phyloP scores from a whole-genome alignment of 2,329 filamentous ascomycete genomes.

The Cryphonectria carpinicola region DNA sequence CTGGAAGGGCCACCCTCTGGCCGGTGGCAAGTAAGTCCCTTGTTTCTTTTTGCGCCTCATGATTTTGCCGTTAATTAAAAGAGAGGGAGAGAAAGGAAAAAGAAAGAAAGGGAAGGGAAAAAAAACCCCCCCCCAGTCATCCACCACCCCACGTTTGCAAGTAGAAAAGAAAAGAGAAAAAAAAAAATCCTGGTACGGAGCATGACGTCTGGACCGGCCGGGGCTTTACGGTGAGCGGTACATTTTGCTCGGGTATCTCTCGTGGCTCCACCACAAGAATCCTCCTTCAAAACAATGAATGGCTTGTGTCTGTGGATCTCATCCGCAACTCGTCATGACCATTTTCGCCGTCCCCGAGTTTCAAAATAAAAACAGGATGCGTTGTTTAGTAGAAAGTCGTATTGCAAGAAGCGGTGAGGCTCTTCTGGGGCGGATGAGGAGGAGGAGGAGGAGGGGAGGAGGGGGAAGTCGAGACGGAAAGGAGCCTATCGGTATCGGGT shows the following conservation, averaged over 20 bases:
- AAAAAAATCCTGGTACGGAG: conserved; percentile 4
- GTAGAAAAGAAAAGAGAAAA: too few relatives aligned
- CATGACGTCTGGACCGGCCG: conserved; percentile 17
- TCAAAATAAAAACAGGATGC: background rate
- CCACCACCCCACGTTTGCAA: background rate
- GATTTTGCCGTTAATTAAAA: background rate
- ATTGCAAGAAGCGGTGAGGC: conserved; percentile 15
- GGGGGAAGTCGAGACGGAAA: background rate
- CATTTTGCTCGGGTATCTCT: conserved; percentile 17
- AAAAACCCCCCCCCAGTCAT: background rate
- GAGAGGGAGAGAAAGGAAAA: too few relatives aligned
- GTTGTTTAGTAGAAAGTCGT: background rate
- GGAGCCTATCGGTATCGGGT: conserved; percentile 2
- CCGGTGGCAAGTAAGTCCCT: background rate
- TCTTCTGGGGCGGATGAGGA: background rate
- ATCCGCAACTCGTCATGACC: conserved; percentile 7
- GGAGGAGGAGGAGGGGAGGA: background rate
- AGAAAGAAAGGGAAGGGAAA: background rate
- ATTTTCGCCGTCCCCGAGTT: conserved; percentile 18
- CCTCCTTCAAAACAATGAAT: conserved; percentile 8
- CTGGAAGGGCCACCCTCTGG: background rate
- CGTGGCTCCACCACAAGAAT: background rate
- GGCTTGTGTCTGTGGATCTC: conserved; percentile 8
- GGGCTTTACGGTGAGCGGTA: conserved; percentile 21
- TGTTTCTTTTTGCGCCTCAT: background rate